Evolutionary conservation across 106 monocot genomes (phyloP), one percentile per base, ranked within the genome.

Genomic region (Acanthochlamys bracteata): DNA sequence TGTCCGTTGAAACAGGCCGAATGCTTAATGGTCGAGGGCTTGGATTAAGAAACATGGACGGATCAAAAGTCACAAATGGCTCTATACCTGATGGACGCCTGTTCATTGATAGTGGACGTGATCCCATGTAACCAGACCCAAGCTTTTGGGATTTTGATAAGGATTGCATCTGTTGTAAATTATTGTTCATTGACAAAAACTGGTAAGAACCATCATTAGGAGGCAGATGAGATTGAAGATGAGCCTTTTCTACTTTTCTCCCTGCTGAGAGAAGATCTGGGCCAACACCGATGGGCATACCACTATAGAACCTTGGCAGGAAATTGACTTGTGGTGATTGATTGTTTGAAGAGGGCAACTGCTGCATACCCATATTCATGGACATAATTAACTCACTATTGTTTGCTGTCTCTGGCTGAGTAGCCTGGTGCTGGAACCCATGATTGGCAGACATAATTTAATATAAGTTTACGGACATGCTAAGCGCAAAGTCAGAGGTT

Each of bases 281-380:
- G 7, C 55, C 61, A 56, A 65, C 55, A 63, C 71, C 65, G 70
- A 74, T 40, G 69, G 80, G 67, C 46, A 75, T 42, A 22, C 57
- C 42, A 61, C 58, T 46, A 54, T 69, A 64, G 59, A 72, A 69
- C 21, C 56, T 71, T 2, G 73, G 67, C 13, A 66, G 43, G 42
- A 75, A 57, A 66, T 81, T 56, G 57, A 63, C 69, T 46, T 78
- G 74, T 33, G 75, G 40, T 66, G 57, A 64, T 63, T 78, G 78
- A 33, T 59, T 76, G 43, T 20, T 72, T 61, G 78, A 66, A 20
- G 72, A 76, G 53, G 79, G 58, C 20, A 74, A 40, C 14, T 66
- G 74, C 27, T 69, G 72, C 6, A 70, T 19, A 14, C 27, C 61
- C 39, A 79, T 52, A 49, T 64, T 52, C 52, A 46, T 20, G 21